phyloP scores from a whole-genome alignment of 139 green algal species.

The Nannochloris sp. region DNA sequence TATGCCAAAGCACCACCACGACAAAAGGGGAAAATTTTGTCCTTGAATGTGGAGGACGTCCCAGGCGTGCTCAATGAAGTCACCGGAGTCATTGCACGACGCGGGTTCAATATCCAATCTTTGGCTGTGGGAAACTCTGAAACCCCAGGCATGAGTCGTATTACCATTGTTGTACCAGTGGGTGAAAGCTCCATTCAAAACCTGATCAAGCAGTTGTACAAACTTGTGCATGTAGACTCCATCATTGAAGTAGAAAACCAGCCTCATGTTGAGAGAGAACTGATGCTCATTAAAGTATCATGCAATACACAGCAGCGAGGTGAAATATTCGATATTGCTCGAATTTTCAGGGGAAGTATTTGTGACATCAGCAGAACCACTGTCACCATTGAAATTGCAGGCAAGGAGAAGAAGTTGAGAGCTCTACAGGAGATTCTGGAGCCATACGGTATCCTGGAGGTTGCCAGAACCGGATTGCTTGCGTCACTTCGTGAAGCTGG shows the following conservation, averaged over 20 bases:
- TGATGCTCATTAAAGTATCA: slow-evolving; percentile 92
- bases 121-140: slow-evolving; percentile 87
- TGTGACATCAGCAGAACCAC: slow-evolving; percentile 68
- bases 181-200: slow-evolving; percentile 53
- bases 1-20: slow-evolving; percentile 20
- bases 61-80: slow-evolving; percentile 93
- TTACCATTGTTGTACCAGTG: slow-evolving; percentile 91
- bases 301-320: slow-evolving; percentile 54
- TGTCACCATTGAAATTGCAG: slow-evolving; percentile 83
- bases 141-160: slow-evolving; percentile 67
- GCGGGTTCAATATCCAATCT: slow-evolving; percentile 97
- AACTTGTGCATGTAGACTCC: slow-evolving; percentile 70
- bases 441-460: slow-evolving; percentile 83
- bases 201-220: slow-evolving; percentile 87
- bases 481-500: slow-evolving; percentile 70
- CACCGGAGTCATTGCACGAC: slow-evolving; percentile 85
- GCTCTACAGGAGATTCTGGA: slow-evolving; percentile 72
- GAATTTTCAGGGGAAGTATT: slow-evolving; percentile 83
- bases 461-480: slow-evolving; percentile 83
- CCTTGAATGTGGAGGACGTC: slow-evolving; percentile 78
- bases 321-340: slow-evolving; percentile 75
- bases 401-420: slow-evolving; percentile 84
- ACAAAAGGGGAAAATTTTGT: slow-evolving; percentile 70
- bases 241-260: slow-evolving; percentile 62
- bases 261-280: slow-evolving; percentile 77